Conservation (phyloP, 805 yeast species). For the Pichia kluyveri region DNA sequence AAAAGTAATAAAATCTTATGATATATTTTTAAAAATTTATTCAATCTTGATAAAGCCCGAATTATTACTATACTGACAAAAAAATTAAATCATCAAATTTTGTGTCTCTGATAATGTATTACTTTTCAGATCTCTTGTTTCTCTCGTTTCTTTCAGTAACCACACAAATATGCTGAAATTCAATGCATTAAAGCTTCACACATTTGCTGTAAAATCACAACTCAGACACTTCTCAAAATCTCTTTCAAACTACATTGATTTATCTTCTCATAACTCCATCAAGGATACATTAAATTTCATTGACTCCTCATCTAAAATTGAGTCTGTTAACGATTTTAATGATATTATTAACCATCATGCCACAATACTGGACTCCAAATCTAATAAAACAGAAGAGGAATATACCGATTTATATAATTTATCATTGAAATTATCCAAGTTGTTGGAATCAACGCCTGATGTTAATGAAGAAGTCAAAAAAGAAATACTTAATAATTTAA, state of each 20-base stretch:
- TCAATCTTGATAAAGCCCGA: too few relatives aligned
- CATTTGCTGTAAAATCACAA: neutral
- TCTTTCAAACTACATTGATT: neutral
- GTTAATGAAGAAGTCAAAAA: constrained; percentile 10
- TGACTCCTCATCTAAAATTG: neutral
- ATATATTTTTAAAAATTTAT: too few relatives aligned
- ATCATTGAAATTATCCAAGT: constrained; percentile 6
- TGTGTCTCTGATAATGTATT: too few relatives aligned
- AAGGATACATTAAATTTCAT: constrained; percentile 1
- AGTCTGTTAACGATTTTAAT: neutral
- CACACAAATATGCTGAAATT: neutral
- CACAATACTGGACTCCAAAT: neutral
- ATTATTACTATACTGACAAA: too few relatives aligned
- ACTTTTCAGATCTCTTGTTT: too few relatives aligned
- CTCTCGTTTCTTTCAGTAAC: too few relatives aligned
- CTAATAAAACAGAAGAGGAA: constrained; percentile 3
- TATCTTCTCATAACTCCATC: neutral
- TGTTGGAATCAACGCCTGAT: constrained; percentile 6
- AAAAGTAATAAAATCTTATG: too few relatives aligned
- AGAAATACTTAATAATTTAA: constrained; percentile 16
- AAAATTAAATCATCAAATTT: too few relatives aligned
- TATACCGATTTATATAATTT: constrained; percentile 9
- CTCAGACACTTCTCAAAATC: neutral
- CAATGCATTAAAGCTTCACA: neutral
- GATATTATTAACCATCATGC: constrained; percentile 10